Conservation (phyloP, 1,284 basidiomycete species). For the Mrakiaceae sp. region DNA sequence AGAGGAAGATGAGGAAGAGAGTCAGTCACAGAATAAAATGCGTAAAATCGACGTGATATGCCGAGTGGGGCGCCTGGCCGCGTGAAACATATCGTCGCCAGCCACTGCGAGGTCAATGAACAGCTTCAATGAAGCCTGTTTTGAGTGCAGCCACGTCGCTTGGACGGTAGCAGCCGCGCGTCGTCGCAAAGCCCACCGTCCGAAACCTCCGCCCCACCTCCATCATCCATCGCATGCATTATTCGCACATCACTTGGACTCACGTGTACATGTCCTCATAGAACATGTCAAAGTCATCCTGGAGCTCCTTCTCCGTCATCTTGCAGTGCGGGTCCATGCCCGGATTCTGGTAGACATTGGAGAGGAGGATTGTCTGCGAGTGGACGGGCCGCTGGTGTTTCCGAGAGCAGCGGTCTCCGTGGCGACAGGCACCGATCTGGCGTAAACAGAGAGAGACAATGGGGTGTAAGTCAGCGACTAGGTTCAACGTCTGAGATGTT, state of each 20-base stretch:
- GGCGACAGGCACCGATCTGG: constrained; percentile 86
- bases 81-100: too few species aligned
- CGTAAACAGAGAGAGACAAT: not conserved
- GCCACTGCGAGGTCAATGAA: too few species aligned
- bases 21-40: not conserved
- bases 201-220: too few species aligned
- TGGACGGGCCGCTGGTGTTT: constrained; percentile 97
- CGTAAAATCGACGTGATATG: not conserved
- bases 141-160: not conserved
- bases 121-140: not conserved
- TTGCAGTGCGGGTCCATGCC: constrained; percentile 82
- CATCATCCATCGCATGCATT: not conserved
- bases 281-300: constrained; percentile 92
- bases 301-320: constrained; percentile 72
- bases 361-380: constrained; percentile 91
- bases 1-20: not conserved
- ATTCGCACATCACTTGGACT: constrained; percentile 17
- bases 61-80: not conserved
- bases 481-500: constrained; percentile 17
- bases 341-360: constrained; percentile 99
- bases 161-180: not conserved
- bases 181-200: not conserved
- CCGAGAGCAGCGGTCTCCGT: constrained; percentile 89
- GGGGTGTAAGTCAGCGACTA: not conserved
- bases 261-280: constrained; percentile 85